phyloP scores from a whole-genome alignment of 176 grass and related monocot species.

The Eremochloa ophiuroides region DNA sequence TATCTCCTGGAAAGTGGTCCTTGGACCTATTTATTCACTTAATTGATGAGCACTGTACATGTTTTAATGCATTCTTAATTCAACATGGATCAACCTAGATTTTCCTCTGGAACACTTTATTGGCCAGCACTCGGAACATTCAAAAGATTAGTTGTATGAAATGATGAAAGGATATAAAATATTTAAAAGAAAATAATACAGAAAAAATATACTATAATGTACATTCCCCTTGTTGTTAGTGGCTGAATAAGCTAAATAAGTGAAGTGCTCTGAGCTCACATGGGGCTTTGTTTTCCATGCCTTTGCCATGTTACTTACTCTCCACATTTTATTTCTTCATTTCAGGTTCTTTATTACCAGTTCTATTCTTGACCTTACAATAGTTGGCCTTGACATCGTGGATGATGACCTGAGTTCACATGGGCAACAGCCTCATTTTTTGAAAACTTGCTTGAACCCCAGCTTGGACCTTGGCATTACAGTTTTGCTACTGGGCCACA shows the following conservation, averaged over 20 bases:
- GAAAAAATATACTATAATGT: background rate
- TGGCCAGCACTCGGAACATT: too few relatives aligned
- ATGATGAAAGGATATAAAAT: background rate
- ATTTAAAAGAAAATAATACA: background rate
- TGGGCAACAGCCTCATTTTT: conserved; percentile 56
- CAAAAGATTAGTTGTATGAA: background rate
- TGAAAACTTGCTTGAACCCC: conserved; percentile 82
- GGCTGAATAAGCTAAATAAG: background rate
- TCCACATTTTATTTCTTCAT: background rate
- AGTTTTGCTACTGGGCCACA: conserved; percentile 74
- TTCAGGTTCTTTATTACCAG: conserved; percentile 96
- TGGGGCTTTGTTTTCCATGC: conserved; percentile 19
- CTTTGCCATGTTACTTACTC: conserved; percentile 14
- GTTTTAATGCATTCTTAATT: conserved; percentile 37
- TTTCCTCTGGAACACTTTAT: conserved; percentile 20
- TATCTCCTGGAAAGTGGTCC: conserved; percentile 49
- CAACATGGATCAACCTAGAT: conserved; percentile 23
- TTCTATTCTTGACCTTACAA: conserved; percentile 87
- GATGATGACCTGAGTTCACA: conserved; percentile 48
- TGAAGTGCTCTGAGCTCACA: background rate
- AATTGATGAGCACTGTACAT: conserved; percentile 30
- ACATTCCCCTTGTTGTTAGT: background rate
- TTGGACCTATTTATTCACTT: conserved; percentile 33
- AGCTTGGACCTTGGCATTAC: conserved; percentile 78
- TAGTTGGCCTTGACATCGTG: conserved; percentile 66